A percentile compares a stretch with the other conserved stretches of the same genome.
Evolutionary conservation across 2,329 filamentous ascomycete genomes (phyloP).

Genomic region (Stagonosporopsis chrysanthemi): DNA sequence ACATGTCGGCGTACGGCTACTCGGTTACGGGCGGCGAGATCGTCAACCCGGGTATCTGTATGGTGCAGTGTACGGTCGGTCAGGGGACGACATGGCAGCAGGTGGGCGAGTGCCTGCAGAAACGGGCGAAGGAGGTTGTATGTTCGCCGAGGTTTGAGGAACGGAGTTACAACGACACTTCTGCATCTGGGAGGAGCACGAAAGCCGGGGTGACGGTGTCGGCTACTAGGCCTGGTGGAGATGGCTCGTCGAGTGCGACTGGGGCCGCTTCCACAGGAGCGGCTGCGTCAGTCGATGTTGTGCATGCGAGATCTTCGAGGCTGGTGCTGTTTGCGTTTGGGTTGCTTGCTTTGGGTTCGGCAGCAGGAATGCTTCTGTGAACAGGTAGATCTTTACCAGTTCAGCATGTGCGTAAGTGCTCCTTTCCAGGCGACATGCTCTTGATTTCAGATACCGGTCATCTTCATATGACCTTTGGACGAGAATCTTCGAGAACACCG

Average conservation of each 20-base stretch:
- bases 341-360: background rate
- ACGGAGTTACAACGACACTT: background rate
- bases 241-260: background rate
- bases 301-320: background rate
- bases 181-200: background rate
- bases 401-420: too few relatives aligned
- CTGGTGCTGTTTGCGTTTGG: background rate
- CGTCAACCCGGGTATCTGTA: slow-evolving; percentile 4
- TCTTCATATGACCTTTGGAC: too few relatives aligned
- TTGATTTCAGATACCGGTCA: background rate
- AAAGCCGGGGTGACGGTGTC: background rate
- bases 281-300: background rate
- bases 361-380: slow-evolving; percentile 1
- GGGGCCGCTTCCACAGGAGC: background rate
- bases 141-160: slow-evolving; percentile 21
- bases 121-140: slow-evolving; percentile 25
- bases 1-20: slow-evolving; percentile 18
- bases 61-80: slow-evolving; percentile 19
- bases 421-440: background rate
- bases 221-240: background rate
- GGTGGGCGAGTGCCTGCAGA: slow-evolving; percentile 31
- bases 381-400: background rate
- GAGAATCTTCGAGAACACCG: too few relatives aligned
- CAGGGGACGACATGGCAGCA: slow-evolving; percentile 22
- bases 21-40: background rate